Evolutionary conservation across 2,329 filamentous ascomycete species (phyloP), one percentile per base, ranked within the genome.

Genomic region (Hortaea werneckii): DNA sequence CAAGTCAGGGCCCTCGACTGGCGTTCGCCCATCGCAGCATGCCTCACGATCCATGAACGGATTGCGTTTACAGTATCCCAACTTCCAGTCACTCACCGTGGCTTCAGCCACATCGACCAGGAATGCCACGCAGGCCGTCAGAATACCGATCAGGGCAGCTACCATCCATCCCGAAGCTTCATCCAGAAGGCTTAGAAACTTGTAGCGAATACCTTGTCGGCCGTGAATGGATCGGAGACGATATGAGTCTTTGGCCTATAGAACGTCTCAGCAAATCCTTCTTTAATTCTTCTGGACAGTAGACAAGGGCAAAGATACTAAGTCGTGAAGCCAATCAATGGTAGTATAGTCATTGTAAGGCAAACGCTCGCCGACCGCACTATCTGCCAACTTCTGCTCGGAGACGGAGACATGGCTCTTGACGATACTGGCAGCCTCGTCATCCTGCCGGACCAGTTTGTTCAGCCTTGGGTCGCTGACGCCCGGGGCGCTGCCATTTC

Each of bases 291-390:
- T 4, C 20, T 4, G 20, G 20, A 20, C 20, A 20, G 20, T 20
- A 20, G 20, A 20, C 20, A 20, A 20, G 20, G 20, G 20, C 20
- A 20, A 20, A 20, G 20, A 13, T 57, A 76, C 73, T 46, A 80
- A 59, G 53, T 78, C 76, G 58, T 78, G 77, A 7, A 80, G 65
- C 76, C 76, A 80, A 59, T 81, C 77, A 47, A 80, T 79, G 1
- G 76, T 78, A 6, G 73, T 76, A 52, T 81, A 80, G 51, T 79
- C 73, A 54, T 78, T 79, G 56, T 80, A 81, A 0, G 75, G 72
- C 13, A 79, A 58, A 43, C 76, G 63, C 55, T 80, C 77, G 37
- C 75, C 76, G 8, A 76, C 64, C 1, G 72, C 64, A 26, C 67
- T 72, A 4, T 62, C 61, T 5, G 55, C 63, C 45, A 77, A 59